Evolutionary conservation across 148 eudicot species (phyloP), one percentile per base, ranked within the genome.

Genomic region (Amaranthus cruentus): DNA sequence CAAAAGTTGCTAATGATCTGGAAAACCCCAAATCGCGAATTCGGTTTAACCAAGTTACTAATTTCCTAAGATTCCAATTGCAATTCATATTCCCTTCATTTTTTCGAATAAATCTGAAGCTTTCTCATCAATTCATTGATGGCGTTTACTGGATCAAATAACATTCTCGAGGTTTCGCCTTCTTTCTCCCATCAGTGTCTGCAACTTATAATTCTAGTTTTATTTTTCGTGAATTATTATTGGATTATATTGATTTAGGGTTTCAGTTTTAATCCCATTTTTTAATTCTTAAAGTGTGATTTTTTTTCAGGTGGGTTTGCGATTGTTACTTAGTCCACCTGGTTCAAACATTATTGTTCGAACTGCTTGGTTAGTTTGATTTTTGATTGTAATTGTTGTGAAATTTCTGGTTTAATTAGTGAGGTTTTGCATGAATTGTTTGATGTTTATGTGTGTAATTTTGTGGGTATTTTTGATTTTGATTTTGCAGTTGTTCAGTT

Each of bases 291-390:
- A 54, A 50, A 14, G 13, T 14, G 50, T 15, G 53, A 53, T 54
- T 38, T 18, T 50, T 46, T 46, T 88, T 84, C 85, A 94, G 97
- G 90, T 81, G 57, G 97, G 98, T 74, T 76, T 94, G 82, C 87
- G 83, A 58, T 81, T 94, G 85, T 97, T 94, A 75, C 91, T 94
- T 6, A 79, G 78, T 55, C 97, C 98, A 2, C 81, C 88, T 78
- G 83, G 87, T 68, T 88, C 98, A 42, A 94, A 94, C 60, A 66
- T 91, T 73, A 89, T 94, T 62, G 68, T 91, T 70, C 89, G 93
- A 63, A 89, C 97, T 55, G 98, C 98, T 47, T 66, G 83, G 83
- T 80, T n/a, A 42, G 66, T 53, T 47, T 73, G 68, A 46, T 9
- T 4, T 64, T 64, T 48, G 1, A 2, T 6, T 8, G 6, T 57